Percentiles rank a stretch among this genome's conserved stretches.
These are phyloP conservation scores for Hortiboletus flavorubellus DNA, from an alignment of 768 basidiomycete species.

Conservation along the genomic window DNA sequence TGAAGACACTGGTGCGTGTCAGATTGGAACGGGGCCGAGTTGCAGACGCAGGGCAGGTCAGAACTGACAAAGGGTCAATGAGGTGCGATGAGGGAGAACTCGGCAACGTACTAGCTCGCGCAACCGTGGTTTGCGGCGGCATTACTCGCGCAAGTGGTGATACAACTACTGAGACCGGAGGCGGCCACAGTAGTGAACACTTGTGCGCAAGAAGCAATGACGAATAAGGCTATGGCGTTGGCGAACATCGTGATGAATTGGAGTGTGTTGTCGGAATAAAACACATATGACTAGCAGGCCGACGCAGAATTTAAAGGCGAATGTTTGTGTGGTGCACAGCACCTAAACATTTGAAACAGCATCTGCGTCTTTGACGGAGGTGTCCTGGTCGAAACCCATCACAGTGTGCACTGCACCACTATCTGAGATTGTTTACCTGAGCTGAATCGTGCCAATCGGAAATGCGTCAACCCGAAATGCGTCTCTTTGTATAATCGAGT, in stretches of 20 bases:
- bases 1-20: constrained; percentile 32
- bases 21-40: constrained; percentile 34
- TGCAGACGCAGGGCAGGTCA: constrained; percentile 39
- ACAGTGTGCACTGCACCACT: neutral
- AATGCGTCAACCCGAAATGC: neutral
- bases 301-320: constrained; percentile 2
- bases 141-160: neutral
- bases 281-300: neutral
- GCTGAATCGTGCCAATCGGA: neutral
- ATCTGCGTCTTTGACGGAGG: neutral
- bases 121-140: constrained; percentile 6
- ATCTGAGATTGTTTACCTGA: neutral
- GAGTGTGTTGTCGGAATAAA: neutral
- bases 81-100: neutral
- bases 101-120: constrained; percentile 10
- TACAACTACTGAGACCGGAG: constrained; percentile 4
- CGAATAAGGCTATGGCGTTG: constrained; percentile 12
- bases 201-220: constrained; percentile 9
- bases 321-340: neutral
- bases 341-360: neutral
- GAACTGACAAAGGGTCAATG: constrained; percentile 25
- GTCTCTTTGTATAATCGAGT: neutral
- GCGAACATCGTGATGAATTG: constrained; percentile 8
- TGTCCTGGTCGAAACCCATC: neutral
- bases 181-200: neutral